phyloP scores from a whole-genome alignment of 139 green algal species.

The Auxenochlorella pyrenoidosa region DNA sequence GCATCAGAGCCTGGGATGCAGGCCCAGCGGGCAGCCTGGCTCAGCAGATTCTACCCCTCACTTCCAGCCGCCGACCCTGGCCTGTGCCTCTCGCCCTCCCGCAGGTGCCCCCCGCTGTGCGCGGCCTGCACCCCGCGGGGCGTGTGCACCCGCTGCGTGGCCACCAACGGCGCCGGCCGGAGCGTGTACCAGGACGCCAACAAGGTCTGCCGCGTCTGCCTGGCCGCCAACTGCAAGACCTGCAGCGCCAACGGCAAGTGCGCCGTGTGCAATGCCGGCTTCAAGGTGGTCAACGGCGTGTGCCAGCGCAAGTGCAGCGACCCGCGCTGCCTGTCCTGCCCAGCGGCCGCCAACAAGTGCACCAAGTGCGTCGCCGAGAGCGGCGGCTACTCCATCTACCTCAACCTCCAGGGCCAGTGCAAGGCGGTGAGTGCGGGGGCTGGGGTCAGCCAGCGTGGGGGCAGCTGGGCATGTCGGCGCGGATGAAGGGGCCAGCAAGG shows the following conservation, averaged over 20 bases:
- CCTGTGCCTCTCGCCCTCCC: too few species aligned
- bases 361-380: background rate
- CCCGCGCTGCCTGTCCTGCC: background rate
- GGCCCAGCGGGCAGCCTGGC: too few species aligned
- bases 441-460: too few species aligned
- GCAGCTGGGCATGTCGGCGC: too few species aligned
- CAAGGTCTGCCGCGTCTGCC: background rate
- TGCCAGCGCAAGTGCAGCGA: background rate
- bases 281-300: background rate
- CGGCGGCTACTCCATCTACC: background rate
- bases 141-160: background rate
- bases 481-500: too few species aligned
- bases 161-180: background rate
- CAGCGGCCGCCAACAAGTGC: background rate
- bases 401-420: background rate
- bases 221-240: background rate
- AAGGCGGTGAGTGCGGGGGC: background rate
- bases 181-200: background rate
- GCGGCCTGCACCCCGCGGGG: background rate
- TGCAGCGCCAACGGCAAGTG: background rate
- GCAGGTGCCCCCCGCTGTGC: background rate
- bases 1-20: too few species aligned
- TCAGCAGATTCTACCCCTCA: too few species aligned
- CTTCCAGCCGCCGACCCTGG: too few species aligned
- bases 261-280: background rate